Evolutionary conservation across 2,329 filamentous ascomycete species (phyloP), one percentile per base, ranked within the genome.

Genomic region (Leptographium flavum): DNA sequence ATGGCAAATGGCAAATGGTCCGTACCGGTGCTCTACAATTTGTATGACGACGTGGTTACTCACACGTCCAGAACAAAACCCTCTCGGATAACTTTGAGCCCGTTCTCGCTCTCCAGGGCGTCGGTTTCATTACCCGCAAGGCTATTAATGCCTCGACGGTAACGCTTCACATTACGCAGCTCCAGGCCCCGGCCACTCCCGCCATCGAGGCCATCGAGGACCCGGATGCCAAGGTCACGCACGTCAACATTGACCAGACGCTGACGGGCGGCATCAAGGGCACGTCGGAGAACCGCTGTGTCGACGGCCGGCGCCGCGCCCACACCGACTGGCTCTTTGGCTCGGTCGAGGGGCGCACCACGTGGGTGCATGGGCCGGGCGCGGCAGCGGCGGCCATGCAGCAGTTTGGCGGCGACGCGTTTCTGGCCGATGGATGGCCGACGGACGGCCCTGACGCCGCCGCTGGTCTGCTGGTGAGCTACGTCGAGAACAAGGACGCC

Each of bases 251-350:
- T 57, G 73, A 77, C 47, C 86, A 93, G 65, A 68, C 73, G 39
- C 69, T 75, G 32, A 84, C 82, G 9, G 85, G 79, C 48, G 81
- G 79, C 45, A 67, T 93, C 51, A 75, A 74, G 56, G 79, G 76
- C 55, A 87, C 57, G 42, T 57, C 65, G 36, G 74, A 78, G 68
- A 59, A 61, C 51, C 73, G 74, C 47, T 71, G 66, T 57, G 55
- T 73, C 43, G 73, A 78, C 64, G 57, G 62, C 58, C 54, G 53
- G 45, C 60, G 54, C 53, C 79, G 81, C 54, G 72, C 75, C 50
- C 84, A 88, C 67, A 66, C 65, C 22, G 87, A 94, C 67, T 80
- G 79, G 69, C 74, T 94, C 53, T 94, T 93, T 60, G 87, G 87
- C 47, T 66, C 64, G 45, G 72, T 92, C 50, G 66, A 67, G 43